Evolutionary conservation across 1,284 basidiomycete genomes (phyloP).

Genomic region (Veloboletus limbatus): DNA sequence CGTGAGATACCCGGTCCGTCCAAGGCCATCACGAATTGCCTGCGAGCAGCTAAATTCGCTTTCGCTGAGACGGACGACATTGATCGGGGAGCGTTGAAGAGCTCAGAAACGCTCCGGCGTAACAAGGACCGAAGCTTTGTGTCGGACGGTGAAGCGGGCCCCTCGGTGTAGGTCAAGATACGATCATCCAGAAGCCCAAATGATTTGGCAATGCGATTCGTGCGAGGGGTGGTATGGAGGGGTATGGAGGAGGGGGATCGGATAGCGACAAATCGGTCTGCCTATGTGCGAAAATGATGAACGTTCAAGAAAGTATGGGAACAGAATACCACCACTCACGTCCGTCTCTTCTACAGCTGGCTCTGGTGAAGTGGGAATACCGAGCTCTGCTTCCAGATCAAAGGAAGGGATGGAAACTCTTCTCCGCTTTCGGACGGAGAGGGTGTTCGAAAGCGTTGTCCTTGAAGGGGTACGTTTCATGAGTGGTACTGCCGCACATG

Average conservation of each 20-base stretch:
- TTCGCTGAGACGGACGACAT: constrained; percentile 40
- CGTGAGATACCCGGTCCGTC: constrained; percentile 49
- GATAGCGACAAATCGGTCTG: constrained; percentile 46
- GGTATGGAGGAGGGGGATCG: constrained; percentile 40
- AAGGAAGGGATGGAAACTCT: constrained; percentile 33
- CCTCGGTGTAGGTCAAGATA: constrained; percentile 40
- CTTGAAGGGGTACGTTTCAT: constrained; percentile 34
- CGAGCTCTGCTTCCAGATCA: constrained; percentile 30
- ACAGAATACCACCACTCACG: constrained; percentile 24
- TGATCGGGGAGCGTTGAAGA: constrained; percentile 35
- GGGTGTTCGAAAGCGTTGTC: constrained; percentile 28
- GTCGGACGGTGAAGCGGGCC: constrained; percentile 26
- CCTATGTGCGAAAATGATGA: constrained; percentile 29
- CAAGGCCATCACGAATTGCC: constrained; percentile 47
- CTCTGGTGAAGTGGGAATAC: constrained; percentile 11
- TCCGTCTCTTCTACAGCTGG: constrained; percentile 30
- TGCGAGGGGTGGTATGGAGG: constrained; percentile 45
- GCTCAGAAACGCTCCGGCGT: constrained; percentile 40
- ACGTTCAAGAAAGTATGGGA: constrained; percentile 1
- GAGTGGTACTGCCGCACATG: constrained; percentile 27
- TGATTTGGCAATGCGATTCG: constrained; percentile 45
- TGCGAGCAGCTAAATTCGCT: constrained; percentile 41
- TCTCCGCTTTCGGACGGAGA: constrained; percentile 32
- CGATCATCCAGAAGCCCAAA: constrained; percentile 48
- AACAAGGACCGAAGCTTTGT: constrained; percentile 34